phyloP scores from a whole-genome alignment of 106 monocot genomes.

The Phalaenopsis aphrodite region DNA sequence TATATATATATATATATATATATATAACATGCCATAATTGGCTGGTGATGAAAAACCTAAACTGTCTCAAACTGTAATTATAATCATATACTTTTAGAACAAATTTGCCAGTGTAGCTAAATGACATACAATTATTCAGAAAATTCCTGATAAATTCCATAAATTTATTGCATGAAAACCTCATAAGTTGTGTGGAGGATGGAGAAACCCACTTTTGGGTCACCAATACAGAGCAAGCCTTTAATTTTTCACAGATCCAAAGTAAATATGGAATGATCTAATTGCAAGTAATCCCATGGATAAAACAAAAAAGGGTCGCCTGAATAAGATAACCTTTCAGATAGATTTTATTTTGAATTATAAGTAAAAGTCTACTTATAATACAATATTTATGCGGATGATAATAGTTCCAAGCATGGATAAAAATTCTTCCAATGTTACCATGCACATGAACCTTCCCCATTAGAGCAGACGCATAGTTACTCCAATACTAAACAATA shows the following conservation, averaged over 20 bases:
- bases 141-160: not conserved
- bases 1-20: not conserved
- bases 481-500: not conserved
- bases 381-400: not conserved
- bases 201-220: not conserved
- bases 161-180: not conserved
- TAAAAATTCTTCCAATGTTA: not conserved
- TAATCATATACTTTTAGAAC: not conserved
- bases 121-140: not conserved
- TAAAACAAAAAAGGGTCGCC: not conserved
- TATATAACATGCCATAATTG: not conserved
- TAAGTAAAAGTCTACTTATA: not conserved
- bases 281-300: not conserved
- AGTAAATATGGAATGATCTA: not conserved
- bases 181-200: not conserved
- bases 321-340: not conserved
- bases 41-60: not conserved
- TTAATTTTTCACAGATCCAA: not conserved
- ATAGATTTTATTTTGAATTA: not conserved
- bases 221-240: not conserved
- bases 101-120: not conserved
- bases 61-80: not conserved
- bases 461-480: not conserved
- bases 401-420: not conserved
- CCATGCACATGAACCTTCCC: not conserved